Evolutionary conservation across 345 rosid species (phyloP).

Genomic region (Boechera stricta): DNA sequence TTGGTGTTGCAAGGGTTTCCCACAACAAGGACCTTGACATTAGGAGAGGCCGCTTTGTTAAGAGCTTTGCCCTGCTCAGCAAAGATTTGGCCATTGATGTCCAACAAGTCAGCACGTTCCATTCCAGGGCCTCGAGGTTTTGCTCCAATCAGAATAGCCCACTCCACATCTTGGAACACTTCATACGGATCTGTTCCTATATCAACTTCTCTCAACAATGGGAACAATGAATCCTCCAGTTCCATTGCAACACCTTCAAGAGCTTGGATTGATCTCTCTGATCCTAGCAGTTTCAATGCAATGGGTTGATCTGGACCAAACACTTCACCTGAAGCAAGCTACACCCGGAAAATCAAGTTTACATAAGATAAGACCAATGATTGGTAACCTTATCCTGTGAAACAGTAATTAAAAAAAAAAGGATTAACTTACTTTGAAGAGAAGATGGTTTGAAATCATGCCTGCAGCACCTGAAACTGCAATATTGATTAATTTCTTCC

Average conservation of each 20-base stretch:
- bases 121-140: conserved; percentile 99
- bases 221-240: conserved; percentile 95
- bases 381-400: conserved; percentile 12
- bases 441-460: conserved; percentile 93
- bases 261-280: conserved; percentile 90
- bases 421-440: conserved; percentile 76
- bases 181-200: conserved; percentile 86
- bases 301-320: conserved; percentile 92
- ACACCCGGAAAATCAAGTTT: conserved; percentile 25
- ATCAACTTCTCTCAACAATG: conserved; percentile 88
- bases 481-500: conserved; percentile 82
- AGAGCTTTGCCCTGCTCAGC: conserved; percentile 98
- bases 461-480: conserved; percentile 99
- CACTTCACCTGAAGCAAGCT: conserved; percentile 97
- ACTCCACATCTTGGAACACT: conserved; percentile 88
- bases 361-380: conserved; percentile 23
- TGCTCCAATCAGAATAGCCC: conserved; percentile 98
- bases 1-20: conserved; percentile 99
- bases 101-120: conserved; percentile 92
- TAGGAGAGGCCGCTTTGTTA: conserved; percentile 82
- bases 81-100: conserved; percentile 89
- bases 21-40: conserved; percentile 92
- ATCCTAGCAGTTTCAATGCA: conserved; percentile 88
- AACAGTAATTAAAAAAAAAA: not conserved
- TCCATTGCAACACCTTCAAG: conserved; percentile 99